Evolutionary conservation across 139 green algal species (phyloP).

Genomic region (Picocystis salinarum): DNA sequence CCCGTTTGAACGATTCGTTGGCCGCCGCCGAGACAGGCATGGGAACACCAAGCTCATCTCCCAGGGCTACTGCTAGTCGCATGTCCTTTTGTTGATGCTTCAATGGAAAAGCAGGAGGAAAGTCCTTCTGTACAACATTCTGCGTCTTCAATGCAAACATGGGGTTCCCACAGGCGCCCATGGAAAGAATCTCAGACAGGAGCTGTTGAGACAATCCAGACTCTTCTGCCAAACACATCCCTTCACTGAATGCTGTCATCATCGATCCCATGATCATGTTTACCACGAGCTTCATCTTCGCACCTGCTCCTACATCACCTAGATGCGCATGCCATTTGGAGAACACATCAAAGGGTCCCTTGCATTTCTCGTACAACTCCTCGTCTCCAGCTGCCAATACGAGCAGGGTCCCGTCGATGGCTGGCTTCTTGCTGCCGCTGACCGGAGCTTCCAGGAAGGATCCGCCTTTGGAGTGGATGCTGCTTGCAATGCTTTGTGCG

Average conservation of each 20-base stretch:
- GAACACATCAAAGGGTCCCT: no score
- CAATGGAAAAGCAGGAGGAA: slow-evolving; percentile 4
- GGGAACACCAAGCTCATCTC: slow-evolving; percentile 6
- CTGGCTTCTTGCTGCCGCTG: slow-evolving; percentile 8
- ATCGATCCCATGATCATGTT: slow-evolving; percentile 14
- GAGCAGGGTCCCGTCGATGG: slow-evolving; percentile 6
- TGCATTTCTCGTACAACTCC: slow-evolving; percentile 9
- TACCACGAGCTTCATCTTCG: slow-evolving; percentile 9
- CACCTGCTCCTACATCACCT: slow-evolving; percentile 4
- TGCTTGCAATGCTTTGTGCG: background rate
- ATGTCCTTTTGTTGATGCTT: slow-evolving; percentile 18
- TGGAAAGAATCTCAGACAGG: background rate
- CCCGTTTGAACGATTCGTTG: slow-evolving; percentile 8
- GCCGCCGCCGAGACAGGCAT: slow-evolving; percentile 6
- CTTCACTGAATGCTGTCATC: slow-evolving; percentile 5
- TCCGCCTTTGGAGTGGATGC: background rate
- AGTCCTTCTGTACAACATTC: background rate
- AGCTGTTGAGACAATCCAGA: background rate
- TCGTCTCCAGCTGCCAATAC: slow-evolving; percentile 5
- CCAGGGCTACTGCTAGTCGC: background rate
- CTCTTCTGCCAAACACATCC: slow-evolving; percentile 1
- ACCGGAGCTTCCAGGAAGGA: slow-evolving; percentile 11
- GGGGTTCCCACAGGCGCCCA: background rate
- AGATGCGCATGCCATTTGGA: background rate
- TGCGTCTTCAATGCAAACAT: background rate